Evolutionary conservation across 108 stramenopile species (phyloP), one percentile per base, ranked within the genome.

Genomic region (Fistulifera solaris): DNA sequence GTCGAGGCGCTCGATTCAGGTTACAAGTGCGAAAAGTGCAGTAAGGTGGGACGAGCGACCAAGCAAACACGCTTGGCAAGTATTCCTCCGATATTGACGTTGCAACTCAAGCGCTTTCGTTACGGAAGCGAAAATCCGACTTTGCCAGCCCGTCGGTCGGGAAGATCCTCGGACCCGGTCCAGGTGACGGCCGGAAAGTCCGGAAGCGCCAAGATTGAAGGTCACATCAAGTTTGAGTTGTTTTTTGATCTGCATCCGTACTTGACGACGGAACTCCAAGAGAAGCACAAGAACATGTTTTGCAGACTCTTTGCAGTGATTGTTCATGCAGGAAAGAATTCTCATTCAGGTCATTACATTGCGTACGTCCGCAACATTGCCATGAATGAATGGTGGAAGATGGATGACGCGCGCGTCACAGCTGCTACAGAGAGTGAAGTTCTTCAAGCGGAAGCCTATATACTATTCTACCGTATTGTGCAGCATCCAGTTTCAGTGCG

Each of bases 201-300:
- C 1, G 90, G 90, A 47, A 83, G 81, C 17, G 86, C 86, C 58
- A 92, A 92, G 68, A 87, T 92, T 67, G 90, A 92, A 70, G 90
- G 90, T 21, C 90, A 87, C 47, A 71, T 82, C 43, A 70, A 72
- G 27, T 92, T 86, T 58, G 59, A 73, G 4, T 48, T 60, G 22
- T 56, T 92, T 15, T 59, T 92, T 31, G 83, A 87, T 63, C 69
- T 92, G 18, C 71, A 75, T 56, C 85, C 85, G 16, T 92, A 80
- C 54, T 54, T 84, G 38, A 87, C 86, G 18, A 57, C 62, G 27
- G 71, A 85, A 38, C 54, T 87, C 27, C 78, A 80, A 42, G 42
- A 68, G 24, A 71, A 80, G 41, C 71, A 71, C 48, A 66, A 70
- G 27, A 84, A 72, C 28, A 85, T 77, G 65, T 60, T 87, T 28